Evolutionary conservation across 202 grass and related monocot genomes (phyloP), one percentile per base, ranked within the genome.

Genomic region (Musa balbisiana): DNA sequence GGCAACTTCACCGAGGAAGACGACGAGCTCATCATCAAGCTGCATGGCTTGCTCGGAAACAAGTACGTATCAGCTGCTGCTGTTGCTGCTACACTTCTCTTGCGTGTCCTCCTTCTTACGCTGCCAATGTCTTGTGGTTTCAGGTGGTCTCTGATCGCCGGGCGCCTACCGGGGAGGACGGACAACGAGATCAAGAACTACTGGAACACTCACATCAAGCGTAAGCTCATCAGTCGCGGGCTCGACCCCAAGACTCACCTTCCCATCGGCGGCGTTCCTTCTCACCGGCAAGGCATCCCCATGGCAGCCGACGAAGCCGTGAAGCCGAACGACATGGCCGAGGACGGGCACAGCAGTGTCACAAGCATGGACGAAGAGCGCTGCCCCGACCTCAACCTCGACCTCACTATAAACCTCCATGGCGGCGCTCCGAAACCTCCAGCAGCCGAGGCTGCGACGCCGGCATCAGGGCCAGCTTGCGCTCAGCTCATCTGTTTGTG

Each of bases 111-210:
- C 11, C 16, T 58, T 5, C 16, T 13, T 59, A 43, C 33, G 33
- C 5, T 43, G 33, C 33, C 33, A 43, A 6, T 6, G 33, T 43
- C 33, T 15, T 9, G 55, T 59, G 55, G 15, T 62, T 9, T 66
- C 73, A 97, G 93, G 84, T 97, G 93, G 93, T 97, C 93, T 51
- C 76, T 97, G 1, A 97, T 97, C 53, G 93, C 93, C 20, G 93
- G 90, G 2, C 88, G 90, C 76, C 76, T 97, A 20, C 90, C 93
- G 1, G 93, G 93, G 20, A 76, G 93, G 25, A 97, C 93, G 51
- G 90, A 93, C 80, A 97, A 97, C 85, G 93, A 97, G 84, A 97
- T 97, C 72, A 97, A 97, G 85, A 97, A 97, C 83, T 92, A 97
- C 82, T 97, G 93, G 93, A 97, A 97, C 84, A 93, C 93, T 75